A percentile compares a stretch with the other conserved stretches of the same genome.
Evolutionary conservation across 345 rosid genomes (phyloP).

Genomic region (Lepidium aucheri): DNA sequence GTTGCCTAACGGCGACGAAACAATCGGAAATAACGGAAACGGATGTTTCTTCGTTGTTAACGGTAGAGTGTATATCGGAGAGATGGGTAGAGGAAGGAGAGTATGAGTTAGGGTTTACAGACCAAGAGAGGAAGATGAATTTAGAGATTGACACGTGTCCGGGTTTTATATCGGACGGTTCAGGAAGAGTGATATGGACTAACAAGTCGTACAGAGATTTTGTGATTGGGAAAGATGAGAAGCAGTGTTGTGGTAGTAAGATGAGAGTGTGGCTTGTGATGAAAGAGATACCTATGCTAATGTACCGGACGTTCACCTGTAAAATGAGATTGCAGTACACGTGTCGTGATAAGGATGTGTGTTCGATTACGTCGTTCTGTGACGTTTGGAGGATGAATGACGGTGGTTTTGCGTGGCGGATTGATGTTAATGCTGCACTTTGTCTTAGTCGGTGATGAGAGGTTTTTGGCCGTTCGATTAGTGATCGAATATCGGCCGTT

Average conservation of each 20-base stretch:
- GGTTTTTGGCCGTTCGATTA: neutral
- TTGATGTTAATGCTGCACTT: conserved; percentile 67
- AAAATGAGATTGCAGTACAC: conserved; percentile 55
- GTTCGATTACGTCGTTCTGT: conserved; percentile 54
- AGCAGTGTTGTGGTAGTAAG: neutral
- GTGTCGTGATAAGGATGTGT: conserved; percentile 32
- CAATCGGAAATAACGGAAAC: conserved; percentile 6
- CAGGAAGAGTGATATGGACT: conserved; percentile 61
- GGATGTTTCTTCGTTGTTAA: conserved; percentile 37
- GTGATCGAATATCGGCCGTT: neutral
- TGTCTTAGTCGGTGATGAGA: conserved; percentile 19
- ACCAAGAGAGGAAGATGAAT: conserved; percentile 42
- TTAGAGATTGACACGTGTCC: conserved; percentile 70
- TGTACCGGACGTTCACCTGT: conserved; percentile 48
- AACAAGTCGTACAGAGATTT: conserved; percentile 48
- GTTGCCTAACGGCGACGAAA: conserved; percentile 13
- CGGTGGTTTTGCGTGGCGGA: conserved; percentile 76
- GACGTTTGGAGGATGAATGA: conserved; percentile 69
- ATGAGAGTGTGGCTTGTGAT: conserved; percentile 53
- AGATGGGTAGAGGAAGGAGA: conserved; percentile 34
- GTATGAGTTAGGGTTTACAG: conserved; percentile 44
- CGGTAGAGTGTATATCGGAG: conserved; percentile 58
- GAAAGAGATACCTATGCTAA: conserved; percentile 34
- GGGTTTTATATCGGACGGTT: conserved; percentile 57
- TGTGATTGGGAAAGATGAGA: conserved; percentile 27